A percentile compares a stretch with the other conserved stretches of the same genome.
Evolutionary conservation across 2,329 filamentous ascomycete genomes (phyloP).

Genomic region (Xylaria sp.): DNA sequence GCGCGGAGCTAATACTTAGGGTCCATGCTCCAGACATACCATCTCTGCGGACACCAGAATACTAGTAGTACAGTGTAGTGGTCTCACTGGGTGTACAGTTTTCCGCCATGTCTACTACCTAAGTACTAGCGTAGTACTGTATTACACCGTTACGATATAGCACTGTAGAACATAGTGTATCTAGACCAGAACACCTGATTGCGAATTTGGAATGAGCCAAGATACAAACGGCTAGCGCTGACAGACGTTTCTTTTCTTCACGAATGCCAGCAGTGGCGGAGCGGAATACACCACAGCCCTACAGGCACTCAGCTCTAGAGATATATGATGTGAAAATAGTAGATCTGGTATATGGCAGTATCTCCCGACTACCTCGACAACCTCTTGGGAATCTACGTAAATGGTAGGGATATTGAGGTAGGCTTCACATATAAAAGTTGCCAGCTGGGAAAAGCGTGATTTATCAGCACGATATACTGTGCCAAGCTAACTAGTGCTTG

Average conservation of each 20-base stretch:
- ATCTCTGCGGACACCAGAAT: too few relatives aligned
- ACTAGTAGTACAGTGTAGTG: background rate
- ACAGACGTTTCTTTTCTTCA: conserved; percentile 20
- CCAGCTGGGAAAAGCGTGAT: conserved; percentile 30
- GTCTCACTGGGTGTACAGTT: background rate
- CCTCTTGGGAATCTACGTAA: background rate
- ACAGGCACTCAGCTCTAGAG: background rate
- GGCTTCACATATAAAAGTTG: conserved; percentile 1
- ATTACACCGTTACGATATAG: background rate
- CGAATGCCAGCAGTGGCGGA: background rate
- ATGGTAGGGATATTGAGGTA: background rate
- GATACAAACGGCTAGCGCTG: conserved; percentile 33
- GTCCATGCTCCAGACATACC: too few relatives aligned
- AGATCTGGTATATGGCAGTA: too few relatives aligned
- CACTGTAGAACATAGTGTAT: background rate
- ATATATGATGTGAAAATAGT: too few relatives aligned
- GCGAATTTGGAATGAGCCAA: conserved; percentile 35
- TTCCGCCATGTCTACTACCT: too few relatives aligned
- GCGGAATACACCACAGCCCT: background rate
- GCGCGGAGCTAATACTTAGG: too few relatives aligned
- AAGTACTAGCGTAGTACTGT: background rate
- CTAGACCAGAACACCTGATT: conserved; percentile 16
- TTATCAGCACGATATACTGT: conserved; percentile 26
- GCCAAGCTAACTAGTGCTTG: background rate
- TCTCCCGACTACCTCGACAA: too few relatives aligned